Evolutionary conservation across 1,284 basidiomycete species (phyloP).

Genomic region (Spongiforma sp.): DNA sequence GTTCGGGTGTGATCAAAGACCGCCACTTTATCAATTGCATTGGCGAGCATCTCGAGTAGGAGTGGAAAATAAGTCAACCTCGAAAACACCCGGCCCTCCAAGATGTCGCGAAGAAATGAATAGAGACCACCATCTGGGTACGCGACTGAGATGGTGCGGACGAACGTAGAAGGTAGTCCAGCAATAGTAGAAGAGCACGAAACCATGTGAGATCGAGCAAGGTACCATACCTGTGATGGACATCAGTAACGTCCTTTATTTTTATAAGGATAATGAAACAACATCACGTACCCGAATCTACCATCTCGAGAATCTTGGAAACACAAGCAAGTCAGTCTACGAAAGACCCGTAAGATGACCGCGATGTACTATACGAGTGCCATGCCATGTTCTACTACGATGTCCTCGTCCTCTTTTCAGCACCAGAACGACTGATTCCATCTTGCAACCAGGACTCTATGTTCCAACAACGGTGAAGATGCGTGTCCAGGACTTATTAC

Average conservation of each 20-base stretch:
- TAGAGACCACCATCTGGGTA: slow-evolving; percentile 53
- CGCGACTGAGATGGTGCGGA: slow-evolving; percentile 40
- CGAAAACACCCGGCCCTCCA: slow-evolving; percentile 57
- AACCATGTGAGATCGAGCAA: slow-evolving; percentile 84
- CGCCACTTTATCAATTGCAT: slow-evolving; percentile 86
- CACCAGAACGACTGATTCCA: too few species aligned
- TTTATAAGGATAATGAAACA: not conserved
- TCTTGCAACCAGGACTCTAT: too few species aligned
- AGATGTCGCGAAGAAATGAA: slow-evolving; percentile 50
- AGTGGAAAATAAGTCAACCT: slow-evolving; percentile 85
- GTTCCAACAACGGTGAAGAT: too few species aligned
- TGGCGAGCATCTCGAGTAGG: slow-evolving; percentile 84
- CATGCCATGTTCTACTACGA: too few species aligned
- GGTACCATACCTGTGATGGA: slow-evolving; percentile 69
- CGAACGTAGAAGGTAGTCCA: slow-evolving; percentile 58
- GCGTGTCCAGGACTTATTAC: too few species aligned
- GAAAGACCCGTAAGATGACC: too few species aligned
- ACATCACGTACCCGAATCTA: slow-evolving; percentile 69
- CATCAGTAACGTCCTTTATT: slow-evolving; percentile 8
- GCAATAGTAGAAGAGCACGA: slow-evolving; percentile 67
- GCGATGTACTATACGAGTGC: too few species aligned
- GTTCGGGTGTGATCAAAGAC: slow-evolving; percentile 65
- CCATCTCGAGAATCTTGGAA: slow-evolving; percentile 75
- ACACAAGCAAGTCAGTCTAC: slow-evolving; percentile 9
- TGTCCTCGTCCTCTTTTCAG: too few species aligned